Evolutionary conservation across 2,329 filamentous ascomycete genomes (phyloP), one percentile per base, ranked within the genome.

Genomic region (Orbilia javanica): DNA sequence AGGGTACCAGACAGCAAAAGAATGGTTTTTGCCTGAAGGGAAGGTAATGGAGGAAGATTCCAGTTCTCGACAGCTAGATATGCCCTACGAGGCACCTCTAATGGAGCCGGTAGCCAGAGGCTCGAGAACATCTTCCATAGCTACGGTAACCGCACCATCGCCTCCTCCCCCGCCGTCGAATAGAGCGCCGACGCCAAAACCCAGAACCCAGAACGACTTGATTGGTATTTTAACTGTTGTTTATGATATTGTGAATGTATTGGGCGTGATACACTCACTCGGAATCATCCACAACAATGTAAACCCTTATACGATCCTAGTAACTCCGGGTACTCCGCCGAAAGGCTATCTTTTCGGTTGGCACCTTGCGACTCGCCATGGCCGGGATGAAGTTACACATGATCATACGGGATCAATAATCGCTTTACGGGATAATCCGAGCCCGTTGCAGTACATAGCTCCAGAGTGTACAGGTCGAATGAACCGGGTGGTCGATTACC

Each of bases 401-500:
- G 80, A 80, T 42, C 79, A 80, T 18, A 22, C 68, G 25, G 79
- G 78, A 27, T 78, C 81, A 10, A 72, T 79, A 42, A 79, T 80
- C n/a, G 72, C 81, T 60, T 34, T 82, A 25, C 80, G 80, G 34
- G 80, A 81, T 48, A 82, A 81, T 53, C 81, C 80, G 10, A 80
- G 78, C 6, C 81, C 81, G 10, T 57, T 82, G 20, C 81, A 82
- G 62, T 82, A 82, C 34, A 81, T 82, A n/a, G 81, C 81, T 11
- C 81, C 81, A 13, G 81, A 82, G 63, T 82, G 81, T 46, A 82
- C 81, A 5, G 81, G 81, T 44, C 79, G 81, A 50, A 82, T 82
- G 81, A 82, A 82, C 67, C 79, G 81, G 42, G 80, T 81, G 6
- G 80, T 82, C 27, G 81, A 82, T 65, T 81, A 81, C 60, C 79